Percentiles rank a stretch among this genome's conserved stretches.
These are phyloP conservation scores for Lasiodiplodia theobromae DNA, from an alignment of 2,329 filamentous ascomycete species.

Conservation along the genomic window DNA sequence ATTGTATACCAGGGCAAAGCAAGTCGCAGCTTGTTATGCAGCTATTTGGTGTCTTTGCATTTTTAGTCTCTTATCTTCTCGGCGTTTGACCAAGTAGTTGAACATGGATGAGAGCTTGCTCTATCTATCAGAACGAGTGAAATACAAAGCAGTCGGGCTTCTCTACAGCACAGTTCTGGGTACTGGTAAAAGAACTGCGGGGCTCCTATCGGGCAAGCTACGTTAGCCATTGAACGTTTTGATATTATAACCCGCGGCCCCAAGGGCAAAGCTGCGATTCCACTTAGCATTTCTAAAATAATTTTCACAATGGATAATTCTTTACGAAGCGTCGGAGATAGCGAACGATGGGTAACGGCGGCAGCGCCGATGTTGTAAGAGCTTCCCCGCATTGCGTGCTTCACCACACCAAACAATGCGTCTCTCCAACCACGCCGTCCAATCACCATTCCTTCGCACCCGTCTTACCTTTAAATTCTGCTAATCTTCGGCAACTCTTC, in stretches of 20 bases:
- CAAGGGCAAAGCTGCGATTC: not conserved
- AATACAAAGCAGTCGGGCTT: not conserved
- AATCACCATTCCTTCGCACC: not conserved
- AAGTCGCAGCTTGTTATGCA: not conserved
- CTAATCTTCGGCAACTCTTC: constrained; percentile 3
- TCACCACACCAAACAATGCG: constrained; percentile 16
- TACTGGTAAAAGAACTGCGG: not conserved
- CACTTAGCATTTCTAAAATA: not conserved
- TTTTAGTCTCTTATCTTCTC: not conserved
- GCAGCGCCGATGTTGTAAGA: constrained; percentile 27
- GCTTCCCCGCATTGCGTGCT: constrained; percentile 31
- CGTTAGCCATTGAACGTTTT: not conserved
- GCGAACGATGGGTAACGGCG: not conserved
- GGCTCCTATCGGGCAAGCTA: not conserved
- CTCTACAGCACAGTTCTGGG: not conserved
- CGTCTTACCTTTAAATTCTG: not conserved
- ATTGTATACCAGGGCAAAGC: too few relatives aligned
- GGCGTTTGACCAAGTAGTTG: not conserved
- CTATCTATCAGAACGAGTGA: not conserved
- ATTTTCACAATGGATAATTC: not conserved
- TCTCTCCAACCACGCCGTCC: not conserved
- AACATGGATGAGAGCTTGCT: not conserved
- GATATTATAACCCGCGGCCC: not conserved
- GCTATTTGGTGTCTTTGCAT: not conserved
- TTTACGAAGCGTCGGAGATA: constrained; percentile 13